These are phyloP conservation scores for Eucalyptus curtisii DNA, from an alignment of 345 rosid species.

Conservation along the genomic window DNA sequence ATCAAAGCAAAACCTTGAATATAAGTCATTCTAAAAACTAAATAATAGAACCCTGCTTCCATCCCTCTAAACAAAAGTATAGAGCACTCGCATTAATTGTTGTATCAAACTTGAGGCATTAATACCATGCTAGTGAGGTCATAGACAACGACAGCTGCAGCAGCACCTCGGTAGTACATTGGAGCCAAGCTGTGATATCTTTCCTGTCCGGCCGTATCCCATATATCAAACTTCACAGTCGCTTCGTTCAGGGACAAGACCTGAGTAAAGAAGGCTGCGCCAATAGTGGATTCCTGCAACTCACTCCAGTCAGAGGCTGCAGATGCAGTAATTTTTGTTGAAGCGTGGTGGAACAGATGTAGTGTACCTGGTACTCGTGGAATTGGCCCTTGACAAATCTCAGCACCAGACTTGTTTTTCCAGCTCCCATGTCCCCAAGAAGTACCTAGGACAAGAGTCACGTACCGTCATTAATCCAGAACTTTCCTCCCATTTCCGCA, in stretches of 20 bases:
- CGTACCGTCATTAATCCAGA: neutral
- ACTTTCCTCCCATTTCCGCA: neutral
- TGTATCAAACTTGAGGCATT: neutral
- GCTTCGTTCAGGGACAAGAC: slow-evolving; percentile 56
- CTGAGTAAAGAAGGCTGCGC: slow-evolving; percentile 82
- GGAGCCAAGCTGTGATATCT: slow-evolving; percentile 84
- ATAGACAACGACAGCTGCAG: slow-evolving; percentile 73
- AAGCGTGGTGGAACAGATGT: neutral
- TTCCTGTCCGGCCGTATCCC: slow-evolving; percentile 89
- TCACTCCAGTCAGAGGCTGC: neutral
- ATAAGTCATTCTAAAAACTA: neutral
- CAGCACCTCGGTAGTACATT: slow-evolving; percentile 80
- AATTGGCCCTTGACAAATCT: slow-evolving; percentile 76
- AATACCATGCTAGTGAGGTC: slow-evolving; percentile 67
- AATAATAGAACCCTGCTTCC: neutral
- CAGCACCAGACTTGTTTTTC: slow-evolving; percentile 67
- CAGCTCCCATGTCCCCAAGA: slow-evolving; percentile 83
- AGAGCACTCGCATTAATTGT: neutral
- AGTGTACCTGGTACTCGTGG: slow-evolving; percentile 51
- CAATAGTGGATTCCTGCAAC: slow-evolving; percentile 63
- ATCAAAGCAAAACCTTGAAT: neutral
- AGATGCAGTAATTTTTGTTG: neutral
- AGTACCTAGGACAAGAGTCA: slow-evolving; percentile 34
- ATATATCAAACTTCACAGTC: slow-evolving; percentile 65
- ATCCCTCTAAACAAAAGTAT: neutral